Percentiles rank a stretch among this genome's conserved stretches.
Conservation (phyloP, 1,284 basidiomycete genomes). For the Stereum hirsutum region DNA sequence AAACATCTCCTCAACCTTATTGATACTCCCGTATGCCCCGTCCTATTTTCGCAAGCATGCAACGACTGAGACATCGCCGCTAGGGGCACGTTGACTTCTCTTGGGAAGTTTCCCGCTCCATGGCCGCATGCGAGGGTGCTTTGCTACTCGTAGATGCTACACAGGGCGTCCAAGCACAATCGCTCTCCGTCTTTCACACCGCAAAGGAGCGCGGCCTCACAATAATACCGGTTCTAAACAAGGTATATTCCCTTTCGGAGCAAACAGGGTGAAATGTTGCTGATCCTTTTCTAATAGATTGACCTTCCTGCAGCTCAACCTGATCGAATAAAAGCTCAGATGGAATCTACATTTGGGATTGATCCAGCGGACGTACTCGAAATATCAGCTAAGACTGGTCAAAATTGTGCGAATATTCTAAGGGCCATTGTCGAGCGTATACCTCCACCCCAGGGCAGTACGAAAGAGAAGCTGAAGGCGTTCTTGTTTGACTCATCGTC, state of each 20-base stretch:
- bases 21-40: conserved; percentile 75
- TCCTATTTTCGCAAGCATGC: neutral
- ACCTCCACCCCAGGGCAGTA: conserved; percentile 58
- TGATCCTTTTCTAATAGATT: conserved; percentile 40
- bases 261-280: neutral
- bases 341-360: conserved; percentile 76
- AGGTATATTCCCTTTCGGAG: conserved; percentile 39
- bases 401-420: conserved; percentile 71
- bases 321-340: conserved; percentile 70
- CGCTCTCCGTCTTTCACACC: conserved; percentile 90
- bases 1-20: conserved; percentile 88
- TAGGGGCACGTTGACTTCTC: conserved; percentile 94
- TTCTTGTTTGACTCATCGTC: conserved; percentile 92
- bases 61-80: neutral
- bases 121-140: conserved; percentile 92
- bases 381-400: conserved; percentile 91
- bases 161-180: conserved; percentile 97
- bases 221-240: conserved; percentile 93
- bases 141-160: conserved; percentile 90
- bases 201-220: conserved; percentile 77
- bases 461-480: conserved; percentile 61
- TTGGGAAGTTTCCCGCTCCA: conserved; percentile 91
- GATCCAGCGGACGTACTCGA: conserved; percentile 62
- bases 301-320: conserved; percentile 85
- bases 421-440: conserved; percentile 76